Evolutionary conservation across 1,284 basidiomycete genomes (phyloP).

Genomic region (Sporisorium iseilematis-ciliati): DNA sequence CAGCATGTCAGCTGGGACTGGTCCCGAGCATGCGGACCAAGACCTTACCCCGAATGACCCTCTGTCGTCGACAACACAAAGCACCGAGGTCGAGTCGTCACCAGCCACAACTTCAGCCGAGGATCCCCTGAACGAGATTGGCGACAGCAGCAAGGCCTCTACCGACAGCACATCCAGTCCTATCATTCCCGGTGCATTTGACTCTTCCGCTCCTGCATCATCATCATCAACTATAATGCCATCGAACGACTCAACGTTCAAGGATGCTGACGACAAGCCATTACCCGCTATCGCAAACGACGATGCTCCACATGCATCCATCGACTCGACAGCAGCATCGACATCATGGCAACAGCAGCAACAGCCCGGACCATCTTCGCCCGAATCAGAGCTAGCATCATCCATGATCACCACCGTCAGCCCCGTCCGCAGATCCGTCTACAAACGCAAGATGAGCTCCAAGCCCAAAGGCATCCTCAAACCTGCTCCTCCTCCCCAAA

Average conservation of each 20-base stretch:
- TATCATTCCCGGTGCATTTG: constrained; percentile 16
- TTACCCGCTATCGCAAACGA: constrained; percentile 13
- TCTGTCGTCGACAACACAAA: not conserved
- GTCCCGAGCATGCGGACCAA: constrained; percentile 8
- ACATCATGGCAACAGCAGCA: constrained; percentile 14
- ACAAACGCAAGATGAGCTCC: constrained; percentile 45
- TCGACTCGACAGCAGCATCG: constrained; percentile 13
- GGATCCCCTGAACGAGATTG: not conserved
- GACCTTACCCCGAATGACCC: not conserved
- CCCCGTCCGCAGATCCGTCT: constrained; percentile 45
- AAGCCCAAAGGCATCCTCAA: constrained; percentile 62
- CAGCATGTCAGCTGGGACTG: constrained; percentile 31
- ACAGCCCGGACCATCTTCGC: constrained; percentile 5
- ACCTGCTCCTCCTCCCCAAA: constrained; percentile 56
- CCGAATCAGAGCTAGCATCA: constrained; percentile 21
- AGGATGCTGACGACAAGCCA: constrained; percentile 18
- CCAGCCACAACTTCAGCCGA: not conserved
- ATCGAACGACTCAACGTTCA: not conserved
- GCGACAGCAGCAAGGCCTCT: not conserved
- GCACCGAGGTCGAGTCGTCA: not conserved
- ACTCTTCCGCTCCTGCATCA: not conserved
- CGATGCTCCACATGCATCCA: constrained; percentile 3
- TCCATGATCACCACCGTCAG: constrained; percentile 40
- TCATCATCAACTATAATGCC: not conserved
- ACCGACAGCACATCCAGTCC: constrained; percentile 5